A percentile compares a stretch with the other conserved stretches of the same genome.
Conservation (phyloP, 139 green algal genomes). For the Micractinium sp. region DNA sequence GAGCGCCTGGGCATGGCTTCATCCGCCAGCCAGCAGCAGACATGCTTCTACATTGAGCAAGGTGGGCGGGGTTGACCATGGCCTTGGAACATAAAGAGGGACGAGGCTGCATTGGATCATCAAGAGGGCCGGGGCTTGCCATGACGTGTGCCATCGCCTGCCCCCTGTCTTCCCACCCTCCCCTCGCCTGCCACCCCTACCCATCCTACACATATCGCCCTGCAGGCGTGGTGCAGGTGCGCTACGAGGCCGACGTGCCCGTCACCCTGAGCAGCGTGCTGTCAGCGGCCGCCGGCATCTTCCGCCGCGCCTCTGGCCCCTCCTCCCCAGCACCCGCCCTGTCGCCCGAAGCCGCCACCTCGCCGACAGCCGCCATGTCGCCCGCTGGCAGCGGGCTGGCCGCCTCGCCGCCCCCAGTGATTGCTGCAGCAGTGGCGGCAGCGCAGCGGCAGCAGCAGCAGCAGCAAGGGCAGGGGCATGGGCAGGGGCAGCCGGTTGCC, state of each 20-base stretch:
- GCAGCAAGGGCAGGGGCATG: not conserved
- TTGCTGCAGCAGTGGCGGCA: not conserved
- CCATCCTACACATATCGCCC: not conserved
- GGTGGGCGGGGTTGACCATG: not conserved
- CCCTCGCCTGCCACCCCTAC: not conserved
- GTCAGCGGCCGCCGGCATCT: not conserved
- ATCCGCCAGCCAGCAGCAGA: not conserved
- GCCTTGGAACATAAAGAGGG: too few relatives aligned
- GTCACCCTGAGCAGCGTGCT: slow-evolving; percentile 27
- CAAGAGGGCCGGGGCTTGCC: too few relatives aligned
- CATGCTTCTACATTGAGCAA: slow-evolving; percentile 30
- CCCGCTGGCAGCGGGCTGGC: not conserved
- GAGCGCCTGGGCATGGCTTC: slow-evolving; percentile 4
- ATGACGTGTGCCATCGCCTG: too few relatives aligned
- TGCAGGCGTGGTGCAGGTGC: slow-evolving; percentile 23
- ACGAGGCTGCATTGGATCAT: too few relatives aligned
- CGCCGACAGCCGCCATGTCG: not conserved
- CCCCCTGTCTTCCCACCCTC: not conserved
- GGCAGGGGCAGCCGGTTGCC: slow-evolving; percentile 10
- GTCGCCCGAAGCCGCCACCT: not conserved
- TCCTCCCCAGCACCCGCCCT: not conserved
- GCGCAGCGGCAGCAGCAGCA: not conserved
- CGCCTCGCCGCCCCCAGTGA: not conserved
- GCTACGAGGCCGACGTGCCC: slow-evolving; percentile 26
- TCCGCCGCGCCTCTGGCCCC: slow-evolving; percentile 5